Evolutionary conservation across 441 rosid genomes (phyloP).

Genomic region (Dalechampia spathulata): DNA sequence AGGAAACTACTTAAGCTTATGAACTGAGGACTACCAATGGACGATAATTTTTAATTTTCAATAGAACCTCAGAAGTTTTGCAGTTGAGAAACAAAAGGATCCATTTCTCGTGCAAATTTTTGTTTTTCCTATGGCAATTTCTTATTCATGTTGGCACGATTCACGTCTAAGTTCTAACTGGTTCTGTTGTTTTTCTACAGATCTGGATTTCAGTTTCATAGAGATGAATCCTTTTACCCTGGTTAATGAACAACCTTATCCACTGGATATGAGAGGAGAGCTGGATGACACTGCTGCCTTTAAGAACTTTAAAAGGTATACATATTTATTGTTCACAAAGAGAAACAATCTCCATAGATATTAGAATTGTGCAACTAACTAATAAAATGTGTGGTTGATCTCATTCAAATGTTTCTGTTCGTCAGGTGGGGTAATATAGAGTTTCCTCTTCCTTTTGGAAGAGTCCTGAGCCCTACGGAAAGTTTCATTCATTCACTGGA

Average conservation of each 20-base stretch:
- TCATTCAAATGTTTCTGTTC: constrained; percentile 7
- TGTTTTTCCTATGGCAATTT: neutral
- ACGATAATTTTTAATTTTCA: neutral
- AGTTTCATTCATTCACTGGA: constrained; percentile 72
- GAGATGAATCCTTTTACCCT: constrained; percentile 94
- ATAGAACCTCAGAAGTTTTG: neutral
- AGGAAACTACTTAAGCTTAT: neutral
- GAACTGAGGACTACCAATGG: neutral
- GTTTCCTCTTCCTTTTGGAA: constrained; percentile 88
- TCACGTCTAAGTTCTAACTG: constrained; percentile 8
- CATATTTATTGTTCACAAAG: constrained; percentile 1
- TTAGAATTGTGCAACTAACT: neutral
- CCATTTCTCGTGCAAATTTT: neutral
- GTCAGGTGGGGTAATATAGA: constrained; percentile 77
- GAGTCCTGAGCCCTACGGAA: constrained; percentile 73
- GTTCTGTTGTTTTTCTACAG: constrained; percentile 25
- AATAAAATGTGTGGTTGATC: neutral
- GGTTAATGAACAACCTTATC: constrained; percentile 77
- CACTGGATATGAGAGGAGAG: constrained; percentile 95
- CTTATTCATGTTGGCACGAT: neutral
- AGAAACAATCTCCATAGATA: neutral
- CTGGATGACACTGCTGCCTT: constrained; percentile 91
- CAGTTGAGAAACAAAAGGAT: neutral
- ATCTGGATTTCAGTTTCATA: constrained; percentile 81
- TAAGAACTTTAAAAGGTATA: constrained; percentile 81